A percentile compares a stretch with the other conserved stretches of the same genome.
Evolutionary conservation across 208 protist genomes (phyloP).

Genomic region (Leishmania aethiopica): DNA sequence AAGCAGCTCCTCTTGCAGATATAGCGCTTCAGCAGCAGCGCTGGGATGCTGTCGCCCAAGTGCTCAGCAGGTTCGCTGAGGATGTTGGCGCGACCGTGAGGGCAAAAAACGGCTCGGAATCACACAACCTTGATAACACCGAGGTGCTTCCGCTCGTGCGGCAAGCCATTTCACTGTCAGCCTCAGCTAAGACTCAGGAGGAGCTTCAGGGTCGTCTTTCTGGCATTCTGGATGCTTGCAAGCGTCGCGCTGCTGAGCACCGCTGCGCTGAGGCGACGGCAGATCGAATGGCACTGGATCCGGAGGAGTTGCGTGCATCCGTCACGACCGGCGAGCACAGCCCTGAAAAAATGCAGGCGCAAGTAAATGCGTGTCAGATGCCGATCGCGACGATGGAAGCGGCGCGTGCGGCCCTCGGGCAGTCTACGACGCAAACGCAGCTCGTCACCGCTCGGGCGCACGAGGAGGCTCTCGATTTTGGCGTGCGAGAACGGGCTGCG

Average conservation of each 20-base stretch:
- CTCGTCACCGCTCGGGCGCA: background rate
- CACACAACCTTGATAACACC: background rate
- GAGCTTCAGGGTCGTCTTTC: background rate
- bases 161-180: background rate
- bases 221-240: conserved; percentile 1
- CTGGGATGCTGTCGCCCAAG: background rate
- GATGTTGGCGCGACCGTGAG: background rate
- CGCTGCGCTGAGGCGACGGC: background rate
- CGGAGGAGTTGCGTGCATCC: background rate
- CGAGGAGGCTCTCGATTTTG: background rate
- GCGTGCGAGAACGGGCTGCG: background rate
- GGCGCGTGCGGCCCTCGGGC: background rate
- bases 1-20: background rate
- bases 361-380: background rate
- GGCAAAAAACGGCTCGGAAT: background rate
- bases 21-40: background rate
- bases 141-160: background rate
- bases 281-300: background rate
- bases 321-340: background rate
- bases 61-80: conserved; percentile 4
- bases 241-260: background rate
- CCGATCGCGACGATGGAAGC: background rate
- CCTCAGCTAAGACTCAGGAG: background rate
- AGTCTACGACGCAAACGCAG: background rate
- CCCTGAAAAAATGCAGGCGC: background rate